Percentiles rank a stretch among this genome's conserved stretches.
phyloP scores from a whole-genome alignment of 1,139 yeast genomes.

The Magnusiomyces ingens region DNA sequence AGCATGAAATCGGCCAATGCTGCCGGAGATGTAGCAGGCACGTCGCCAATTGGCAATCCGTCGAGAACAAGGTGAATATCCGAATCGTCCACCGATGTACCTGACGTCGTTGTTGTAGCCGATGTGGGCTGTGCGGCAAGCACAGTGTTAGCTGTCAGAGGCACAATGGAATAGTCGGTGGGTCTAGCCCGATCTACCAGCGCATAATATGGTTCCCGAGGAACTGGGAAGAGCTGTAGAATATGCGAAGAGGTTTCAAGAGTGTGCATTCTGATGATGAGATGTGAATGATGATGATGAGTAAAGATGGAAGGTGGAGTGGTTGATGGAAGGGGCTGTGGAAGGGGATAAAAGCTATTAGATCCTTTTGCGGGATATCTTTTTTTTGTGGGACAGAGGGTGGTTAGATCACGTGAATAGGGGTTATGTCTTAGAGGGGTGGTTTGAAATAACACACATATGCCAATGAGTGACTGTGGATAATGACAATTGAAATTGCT shows the following conservation, averaged over 20 bases:
- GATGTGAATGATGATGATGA: not conserved
- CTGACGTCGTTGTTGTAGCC: not conserved
- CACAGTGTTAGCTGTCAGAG: slow-evolving; percentile 2
- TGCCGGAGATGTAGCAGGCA: slow-evolving; percentile 7
- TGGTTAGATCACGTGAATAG: too few species aligned
- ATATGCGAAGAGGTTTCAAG: slow-evolving; percentile 14
- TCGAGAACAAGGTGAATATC: slow-evolving; percentile 5
- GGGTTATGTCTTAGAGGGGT: too few species aligned
- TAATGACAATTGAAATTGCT: too few species aligned
- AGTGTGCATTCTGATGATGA: not conserved
- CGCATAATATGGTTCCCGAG: slow-evolving; percentile 10
- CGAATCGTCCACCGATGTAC: slow-evolving; percentile 2
- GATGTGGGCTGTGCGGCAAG: slow-evolving; percentile 5
- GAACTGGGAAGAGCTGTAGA: slow-evolving; percentile 11
- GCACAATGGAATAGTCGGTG: slow-evolving; percentile 7
- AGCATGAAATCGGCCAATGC: slow-evolving; percentile 17
- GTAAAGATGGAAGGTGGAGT: not conserved
- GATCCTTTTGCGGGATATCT: not conserved
- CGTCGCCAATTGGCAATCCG: slow-evolving; percentile 9
- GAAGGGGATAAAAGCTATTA: slow-evolving; percentile 1
- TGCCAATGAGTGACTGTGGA: too few species aligned
- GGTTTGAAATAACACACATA: too few species aligned
- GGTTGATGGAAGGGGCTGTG: not conserved
- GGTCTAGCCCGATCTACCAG: slow-evolving; percentile 10
- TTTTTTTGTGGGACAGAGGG: not conserved